phyloP scores from a whole-genome alignment of 345 rosid species.

The Isatis tinctoria region DNA sequence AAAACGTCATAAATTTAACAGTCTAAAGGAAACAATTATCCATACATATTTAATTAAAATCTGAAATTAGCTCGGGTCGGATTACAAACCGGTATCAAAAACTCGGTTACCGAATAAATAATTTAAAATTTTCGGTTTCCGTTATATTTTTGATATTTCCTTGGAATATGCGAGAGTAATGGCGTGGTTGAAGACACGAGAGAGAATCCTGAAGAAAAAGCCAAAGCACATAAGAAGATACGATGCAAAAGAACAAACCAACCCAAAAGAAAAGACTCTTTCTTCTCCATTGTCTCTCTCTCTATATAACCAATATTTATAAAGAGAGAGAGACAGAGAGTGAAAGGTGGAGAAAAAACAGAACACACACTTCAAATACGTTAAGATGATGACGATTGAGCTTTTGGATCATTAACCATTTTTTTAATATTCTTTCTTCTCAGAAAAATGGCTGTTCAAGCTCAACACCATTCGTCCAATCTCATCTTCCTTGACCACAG shows the following conservation, averaged over 20 bases:
- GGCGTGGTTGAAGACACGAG: conserved; percentile 29
- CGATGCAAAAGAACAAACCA: conserved; percentile 9
- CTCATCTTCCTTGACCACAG: conserved; percentile 50
- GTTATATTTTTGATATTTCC: not conserved
- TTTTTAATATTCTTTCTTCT: not conserved
- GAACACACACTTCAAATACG: conserved; percentile 8
- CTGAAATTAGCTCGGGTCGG: not conserved
- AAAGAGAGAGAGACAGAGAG: not conserved
- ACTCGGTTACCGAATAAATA: conserved; percentile 10
- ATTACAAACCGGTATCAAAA: not conserved
- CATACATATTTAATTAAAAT: not conserved
- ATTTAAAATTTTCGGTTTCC: not conserved
- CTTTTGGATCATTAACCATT: not conserved
- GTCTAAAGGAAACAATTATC: too few relatives aligned
- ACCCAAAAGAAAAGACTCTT: conserved; percentile 14
- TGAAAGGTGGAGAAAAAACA: not conserved
- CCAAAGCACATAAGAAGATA: conserved; percentile 7
- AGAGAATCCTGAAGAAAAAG: conserved; percentile 25
- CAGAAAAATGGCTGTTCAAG: conserved; percentile 58
- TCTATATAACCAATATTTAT: not conserved
- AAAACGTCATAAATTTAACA: too few relatives aligned
- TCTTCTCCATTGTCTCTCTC: not conserved
- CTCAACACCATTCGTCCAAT: conserved; percentile 69
- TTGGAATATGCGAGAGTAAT: conserved; percentile 22
- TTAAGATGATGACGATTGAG: not conserved